Base-by-base conservation (phyloP, 2,329 filamentous ascomycete genomes). In the Verticillium nonalfalfae region DNA sequence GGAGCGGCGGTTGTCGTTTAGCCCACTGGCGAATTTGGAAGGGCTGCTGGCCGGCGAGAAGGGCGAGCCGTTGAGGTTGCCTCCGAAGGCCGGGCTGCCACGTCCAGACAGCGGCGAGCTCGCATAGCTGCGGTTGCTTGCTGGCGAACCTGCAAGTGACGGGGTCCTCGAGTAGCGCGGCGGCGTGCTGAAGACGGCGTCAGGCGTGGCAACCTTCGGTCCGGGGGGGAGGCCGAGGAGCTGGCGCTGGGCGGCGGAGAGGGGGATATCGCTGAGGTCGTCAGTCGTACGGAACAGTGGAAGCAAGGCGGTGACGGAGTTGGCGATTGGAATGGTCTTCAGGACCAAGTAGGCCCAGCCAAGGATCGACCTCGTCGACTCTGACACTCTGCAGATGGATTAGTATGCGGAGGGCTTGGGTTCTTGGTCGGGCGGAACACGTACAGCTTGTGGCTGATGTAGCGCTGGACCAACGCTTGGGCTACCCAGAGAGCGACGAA, bases 191-290 rank as follows among this genome's bases (percentile, higher is more conserved):
- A 91, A 96, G 40, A 70, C 71, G 61, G 85, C 84, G 59, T 84
- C 82, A 1, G 91, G 88, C 0, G 88, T 90, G 0, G 89, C 84
- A 2, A 84, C 79, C 2, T 78, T 75, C 2, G 82, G 81, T 62
- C 82, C 85, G 2, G 91, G 88, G 45, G 89, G 84, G 3, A 99
- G 85, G 57, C 93, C 93, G 59, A 99, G 85, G 14, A 97, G 84
- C 65, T 88, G 83, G 64, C 94, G 90, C 78, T 98, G 95, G 13
- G 88, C 87, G n/a, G 91, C 88, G 1, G 94, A 97, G 66, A 99
- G 84, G 64, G 94, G 87, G 58, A 99, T 96, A 73, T 99, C 95
- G 74, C 87, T 81, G 65, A 97, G 83, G 65, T 93, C 84, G 74
- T 98, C 95, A 67, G 81, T 82, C 54, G 83, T 81, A 65, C 88